A percentile compares a stretch with the other conserved stretches of the same genome.
phyloP scores from a whole-genome alignment of 352 stramenopile species.

The Globisporangium cederbergense region DNA sequence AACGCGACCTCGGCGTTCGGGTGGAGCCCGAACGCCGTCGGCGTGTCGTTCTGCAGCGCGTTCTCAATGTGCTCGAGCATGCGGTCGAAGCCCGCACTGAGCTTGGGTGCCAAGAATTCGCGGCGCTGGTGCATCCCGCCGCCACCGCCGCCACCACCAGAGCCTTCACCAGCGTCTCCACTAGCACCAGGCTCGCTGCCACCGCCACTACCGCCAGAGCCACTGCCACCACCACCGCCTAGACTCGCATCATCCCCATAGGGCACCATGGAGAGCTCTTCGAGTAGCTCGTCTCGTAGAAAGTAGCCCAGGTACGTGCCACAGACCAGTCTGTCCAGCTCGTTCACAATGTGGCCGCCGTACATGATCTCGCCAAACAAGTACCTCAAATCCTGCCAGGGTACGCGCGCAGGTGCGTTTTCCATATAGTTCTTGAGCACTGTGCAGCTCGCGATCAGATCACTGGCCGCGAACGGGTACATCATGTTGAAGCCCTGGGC shows the following conservation, averaged over 20 bases:
- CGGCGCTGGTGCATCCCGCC: constrained; percentile 29
- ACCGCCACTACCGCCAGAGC: constrained; percentile 15
- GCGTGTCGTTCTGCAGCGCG: constrained; percentile 77
- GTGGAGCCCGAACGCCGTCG: constrained; percentile 88
- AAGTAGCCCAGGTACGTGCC: constrained; percentile 87
- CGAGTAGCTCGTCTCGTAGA: constrained; percentile 84
- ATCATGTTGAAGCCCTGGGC: constrained; percentile 89
- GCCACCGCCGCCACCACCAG: constrained; percentile 11
- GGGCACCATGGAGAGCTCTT: constrained; percentile 88
- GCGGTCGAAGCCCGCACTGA: constrained; percentile 64
- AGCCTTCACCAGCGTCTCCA: constrained; percentile 17
- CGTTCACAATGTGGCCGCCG: constrained; percentile 85
- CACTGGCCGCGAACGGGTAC: constrained; percentile 88
- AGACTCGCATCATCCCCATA: constrained; percentile 54
- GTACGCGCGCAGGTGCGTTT: constrained; percentile 81
- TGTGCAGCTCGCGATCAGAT: constrained; percentile 79
- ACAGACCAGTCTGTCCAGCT: constrained; percentile 74
- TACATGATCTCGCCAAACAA: constrained; percentile 90
- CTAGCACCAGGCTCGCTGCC: constrained; percentile 18
- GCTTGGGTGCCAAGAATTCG: constrained; percentile 72
- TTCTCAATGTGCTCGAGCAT: constrained; percentile 89
- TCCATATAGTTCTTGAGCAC: constrained; percentile 93
- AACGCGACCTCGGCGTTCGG: constrained; percentile 94
- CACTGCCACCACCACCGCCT: constrained; percentile 17
- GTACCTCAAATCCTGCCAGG: constrained; percentile 89